Percentiles rank a stretch among this genome's conserved stretches.
Evolutionary conservation across 257 asterid species (phyloP).

Genomic region (Solanum rostratum): DNA sequence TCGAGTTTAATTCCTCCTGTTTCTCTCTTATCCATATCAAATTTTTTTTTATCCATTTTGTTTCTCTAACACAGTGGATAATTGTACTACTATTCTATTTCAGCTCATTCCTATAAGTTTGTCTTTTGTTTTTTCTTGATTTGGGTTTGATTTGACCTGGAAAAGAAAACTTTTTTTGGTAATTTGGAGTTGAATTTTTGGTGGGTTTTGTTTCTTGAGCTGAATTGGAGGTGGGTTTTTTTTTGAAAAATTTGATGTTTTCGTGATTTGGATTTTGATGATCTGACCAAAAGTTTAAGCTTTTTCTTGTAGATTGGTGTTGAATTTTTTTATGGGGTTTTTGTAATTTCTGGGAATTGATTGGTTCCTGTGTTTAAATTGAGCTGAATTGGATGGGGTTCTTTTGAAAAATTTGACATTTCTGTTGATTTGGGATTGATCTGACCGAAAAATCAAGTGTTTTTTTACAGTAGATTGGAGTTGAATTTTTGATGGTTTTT

Average conservation of each 20-base stretch:
- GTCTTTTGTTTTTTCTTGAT: not conserved
- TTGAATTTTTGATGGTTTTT: not conserved
- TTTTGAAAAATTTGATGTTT: too few relatives aligned
- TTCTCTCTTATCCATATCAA: not conserved
- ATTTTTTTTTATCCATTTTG: not conserved
- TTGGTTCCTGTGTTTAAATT: not conserved
- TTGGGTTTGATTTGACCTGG: not conserved
- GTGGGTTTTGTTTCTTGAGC: not conserved
- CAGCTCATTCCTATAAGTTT: not conserved
- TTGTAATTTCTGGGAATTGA: not conserved
- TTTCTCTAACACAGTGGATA: not conserved
- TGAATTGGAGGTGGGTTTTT: not conserved
- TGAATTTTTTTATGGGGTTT: not conserved
- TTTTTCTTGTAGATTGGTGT: too few relatives aligned
- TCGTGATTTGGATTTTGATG: not conserved
- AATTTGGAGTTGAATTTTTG: not conserved
- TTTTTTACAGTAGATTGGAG: not conserved
- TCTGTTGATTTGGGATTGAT: not conserved
- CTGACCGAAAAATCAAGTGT: not conserved
- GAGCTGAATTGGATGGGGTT: not conserved
- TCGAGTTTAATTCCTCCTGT: not conserved
- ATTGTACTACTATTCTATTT: conserved; percentile 2
- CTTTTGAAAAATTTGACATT: not conserved
- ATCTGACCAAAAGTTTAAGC: not conserved
- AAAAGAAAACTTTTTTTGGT: not conserved